phyloP scores from a whole-genome alignment of 139 green algal species.

The Pseudopediastrum boryanum region DNA sequence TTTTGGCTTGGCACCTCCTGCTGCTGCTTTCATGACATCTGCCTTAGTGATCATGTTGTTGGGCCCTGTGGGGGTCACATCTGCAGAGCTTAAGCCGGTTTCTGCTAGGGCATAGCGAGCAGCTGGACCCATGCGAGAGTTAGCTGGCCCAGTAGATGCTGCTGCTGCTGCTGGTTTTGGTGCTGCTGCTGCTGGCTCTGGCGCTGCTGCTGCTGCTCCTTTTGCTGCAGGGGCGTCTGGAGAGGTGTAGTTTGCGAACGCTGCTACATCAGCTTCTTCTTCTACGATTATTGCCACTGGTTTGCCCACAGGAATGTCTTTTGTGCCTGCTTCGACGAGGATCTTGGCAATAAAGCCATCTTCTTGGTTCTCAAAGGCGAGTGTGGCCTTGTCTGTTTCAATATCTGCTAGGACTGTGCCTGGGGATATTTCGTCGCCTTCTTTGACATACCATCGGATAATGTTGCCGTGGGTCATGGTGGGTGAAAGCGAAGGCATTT shows the following conservation, averaged over 20 bases:
- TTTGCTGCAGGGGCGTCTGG: background rate
- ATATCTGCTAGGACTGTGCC: constrained; percentile 87
- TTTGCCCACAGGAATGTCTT: constrained; percentile 77
- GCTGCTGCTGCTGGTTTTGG: constrained; percentile 6
- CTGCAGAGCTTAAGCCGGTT: constrained; percentile 41
- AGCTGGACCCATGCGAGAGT: constrained; percentile 69
- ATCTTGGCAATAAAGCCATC: constrained; percentile 65
- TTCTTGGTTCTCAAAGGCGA: constrained; percentile 68
- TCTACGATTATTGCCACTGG: constrained; percentile 89
- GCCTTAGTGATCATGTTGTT: constrained; percentile 87
- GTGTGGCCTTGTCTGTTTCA: constrained; percentile 93
- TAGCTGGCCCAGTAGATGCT: constrained; percentile 23
- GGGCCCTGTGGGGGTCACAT: constrained; percentile 71
- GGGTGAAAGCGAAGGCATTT: constrained; percentile 90
- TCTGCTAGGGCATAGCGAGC: constrained; percentile 64
- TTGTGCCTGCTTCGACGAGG: constrained; percentile 70
- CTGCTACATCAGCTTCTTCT: constrained; percentile 65
- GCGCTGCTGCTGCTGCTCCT: constrained; percentile 1
- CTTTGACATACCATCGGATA: constrained; percentile 64
- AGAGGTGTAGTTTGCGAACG: constrained; percentile 68
- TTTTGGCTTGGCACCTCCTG: constrained; percentile 49
- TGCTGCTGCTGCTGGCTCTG: constrained; percentile 16
- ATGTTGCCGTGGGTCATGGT: constrained; percentile 89
- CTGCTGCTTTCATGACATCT: constrained; percentile 84
- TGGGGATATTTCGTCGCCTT: constrained; percentile 56